Base-by-base conservation (phyloP, 768 basidiomycete species). In the Lentinula boryana region DNA sequence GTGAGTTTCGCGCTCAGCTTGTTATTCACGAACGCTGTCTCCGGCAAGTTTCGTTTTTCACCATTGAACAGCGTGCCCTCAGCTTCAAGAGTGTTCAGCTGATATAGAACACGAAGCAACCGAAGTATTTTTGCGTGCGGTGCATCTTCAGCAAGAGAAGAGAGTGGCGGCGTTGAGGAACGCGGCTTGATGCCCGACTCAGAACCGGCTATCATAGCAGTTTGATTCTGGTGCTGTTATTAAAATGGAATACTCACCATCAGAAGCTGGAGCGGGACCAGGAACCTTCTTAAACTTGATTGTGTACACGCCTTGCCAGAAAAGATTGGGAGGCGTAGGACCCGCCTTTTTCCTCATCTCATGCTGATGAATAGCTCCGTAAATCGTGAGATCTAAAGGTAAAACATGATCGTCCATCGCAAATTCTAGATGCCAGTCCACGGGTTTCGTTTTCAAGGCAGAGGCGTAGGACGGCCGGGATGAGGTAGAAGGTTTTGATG, bases 1-100 rank as follows among this genome's bases (percentile, higher is more conserved):
- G 93, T 94, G n/a, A 99, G 81, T 73, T 99, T 99, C 9, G 97
- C 97, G 1, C 94, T 94, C 31, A 99, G 77, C 73, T 99, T 99
- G 76, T 97, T 98, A 72, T 98, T 99, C 63, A 98, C 85, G 70
- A 99, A 99, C 0, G 91, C 84, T 0, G 91, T 84, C 64, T 95
- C 93, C 2, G 87, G 77, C 16, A 97, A 76, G 62, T 79, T 80
- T 43, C 84, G 80, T 60, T 79, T 83, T 60, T 84, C 80, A 7
- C 75, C 74, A 15, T 75, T 72, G 49, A 83, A 79, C 0, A 74
- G 65, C 8, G 78, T 72, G n/a, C 87, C 80, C 69, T 91, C 89
- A 8, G 76, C 73, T 67, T 90, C 87, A n/a, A 85, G 75, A 0
- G 84, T 80, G 64, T 95, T 95, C 53, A 98, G 74, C 67, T 86